Percentiles rank a stretch among this genome's conserved stretches.
Evolutionary conservation across 441 rosid species (phyloP).

Genomic region (Macaranga tanarius): DNA sequence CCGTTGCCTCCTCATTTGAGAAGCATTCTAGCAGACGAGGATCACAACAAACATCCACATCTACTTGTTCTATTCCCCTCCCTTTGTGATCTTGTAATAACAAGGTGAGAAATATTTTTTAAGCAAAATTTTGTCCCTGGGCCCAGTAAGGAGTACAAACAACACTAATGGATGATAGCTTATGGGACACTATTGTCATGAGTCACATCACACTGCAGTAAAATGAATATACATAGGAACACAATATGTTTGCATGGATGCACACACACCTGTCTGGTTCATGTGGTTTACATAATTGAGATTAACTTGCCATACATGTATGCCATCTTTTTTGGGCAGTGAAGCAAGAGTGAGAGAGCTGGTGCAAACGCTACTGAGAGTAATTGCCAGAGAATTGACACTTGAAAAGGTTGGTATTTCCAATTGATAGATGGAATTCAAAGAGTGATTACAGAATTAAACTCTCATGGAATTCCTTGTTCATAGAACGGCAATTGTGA

Average conservation of each 20-base stretch:
- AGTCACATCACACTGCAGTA: background rate
- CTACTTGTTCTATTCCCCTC: conserved; percentile 84
- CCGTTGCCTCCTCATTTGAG: conserved; percentile 60
- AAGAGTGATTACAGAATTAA: conserved; percentile 2
- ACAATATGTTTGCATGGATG: background rate
- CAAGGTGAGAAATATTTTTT: conserved; percentile 56
- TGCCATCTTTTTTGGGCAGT: conserved; percentile 46
- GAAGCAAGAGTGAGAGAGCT: conserved; percentile 74
- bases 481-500: conserved; percentile 22
- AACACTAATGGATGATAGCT: background rate
- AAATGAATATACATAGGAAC: background rate
- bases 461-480: conserved; percentile 6
- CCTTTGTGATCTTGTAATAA: conserved; percentile 74
- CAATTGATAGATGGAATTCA: conserved; percentile 28
- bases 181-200: too few relatives aligned
- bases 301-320: background rate
- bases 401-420: conserved; percentile 47
- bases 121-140: background rate
- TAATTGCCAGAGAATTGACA: conserved; percentile 56
- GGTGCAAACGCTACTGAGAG: conserved; percentile 69
- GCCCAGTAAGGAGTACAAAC: background rate
- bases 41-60: conserved; percentile 48
- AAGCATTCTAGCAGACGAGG: conserved; percentile 44
- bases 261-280: background rate
- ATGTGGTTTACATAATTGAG: background rate